Base-by-base conservation (phyloP, 2,329 filamentous ascomycete genomes). In the Cyphellophora attinorum region DNA sequence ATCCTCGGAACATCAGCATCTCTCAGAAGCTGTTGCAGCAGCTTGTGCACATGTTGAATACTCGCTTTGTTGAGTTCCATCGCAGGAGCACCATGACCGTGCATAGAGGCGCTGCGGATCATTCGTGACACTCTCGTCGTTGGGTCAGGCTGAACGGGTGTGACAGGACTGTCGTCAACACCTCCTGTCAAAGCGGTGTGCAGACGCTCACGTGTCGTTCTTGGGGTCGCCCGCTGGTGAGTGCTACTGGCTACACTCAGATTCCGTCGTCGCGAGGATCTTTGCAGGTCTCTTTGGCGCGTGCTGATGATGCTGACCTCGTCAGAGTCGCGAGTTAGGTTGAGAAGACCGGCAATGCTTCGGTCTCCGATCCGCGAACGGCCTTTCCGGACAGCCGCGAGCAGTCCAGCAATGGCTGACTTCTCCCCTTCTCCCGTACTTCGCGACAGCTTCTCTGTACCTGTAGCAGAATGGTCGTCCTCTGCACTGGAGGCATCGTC, bases 381-480 rank as follows among this genome's bases (percentile, higher is more conserved):
- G 41, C 85, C 75, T 53, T 85, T 91, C 48, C 82, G 82, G 33
- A 81, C 73, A 5, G 79, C 74, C 31, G 76, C 77, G 38, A 93
- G 60, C 23, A 86, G 72, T 0, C 82, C 76, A 5, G 80, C 76
- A 42, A 93, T 76, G 3, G 74, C 81, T 23, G 76, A 63, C 49
- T 75, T 82, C 42, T 94, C 88, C 35, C 75, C 74, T 33, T 94
- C 86, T 16, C 74, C 72, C 10, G 61, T 57, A 41, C 74, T 81
- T 12, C 76, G 70, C 11, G 76, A 70, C 8, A 76, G 68, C 13
- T 74, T 61, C 38, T 79, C 77, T 30, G 72, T 71, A 37, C 72
- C 76, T n/a, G 86, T 77, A 51, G 81, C 88, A 60, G 88, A 80
- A 49, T 93, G 84, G 46, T 98, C 88, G 49, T 94, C 88, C 23